Conservation (phyloP, 495 filamentous ascomycete species). For the Trichoderma parareesei region DNA sequence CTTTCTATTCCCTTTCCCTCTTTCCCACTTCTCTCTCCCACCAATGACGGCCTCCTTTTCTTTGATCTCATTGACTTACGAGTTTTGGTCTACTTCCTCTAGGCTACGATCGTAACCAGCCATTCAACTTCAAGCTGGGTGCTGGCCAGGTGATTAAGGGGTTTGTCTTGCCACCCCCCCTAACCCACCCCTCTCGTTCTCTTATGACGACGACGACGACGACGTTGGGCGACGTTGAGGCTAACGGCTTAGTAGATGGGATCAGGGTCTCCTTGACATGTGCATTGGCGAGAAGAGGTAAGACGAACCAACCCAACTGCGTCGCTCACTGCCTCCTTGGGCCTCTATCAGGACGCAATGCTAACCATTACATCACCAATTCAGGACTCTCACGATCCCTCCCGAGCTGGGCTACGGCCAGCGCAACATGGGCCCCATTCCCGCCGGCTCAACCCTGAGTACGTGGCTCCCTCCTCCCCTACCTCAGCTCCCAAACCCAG, state of each 20-base stretch:
- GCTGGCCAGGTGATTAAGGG: slow-evolving; percentile 79
- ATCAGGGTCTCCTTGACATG: slow-evolving; percentile 87
- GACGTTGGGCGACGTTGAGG: background rate
- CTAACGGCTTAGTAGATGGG: slow-evolving; percentile 52
- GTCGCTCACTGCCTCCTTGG: background rate
- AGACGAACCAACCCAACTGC: slow-evolving; percentile 1
- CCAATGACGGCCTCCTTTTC: background rate
- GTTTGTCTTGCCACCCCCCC: slow-evolving; percentile 30
- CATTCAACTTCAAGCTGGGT: slow-evolving; percentile 73
- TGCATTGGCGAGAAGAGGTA: slow-evolving; percentile 85
- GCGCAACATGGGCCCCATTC: slow-evolving; percentile 67
- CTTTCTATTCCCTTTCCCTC: background rate
- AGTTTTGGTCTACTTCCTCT: slow-evolving; percentile 18
- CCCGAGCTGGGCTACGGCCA: slow-evolving; percentile 79
- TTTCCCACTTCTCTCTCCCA: background rate
- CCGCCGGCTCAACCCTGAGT: slow-evolving; percentile 66
- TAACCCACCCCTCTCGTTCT: background rate
- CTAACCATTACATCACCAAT: slow-evolving; percentile 13
- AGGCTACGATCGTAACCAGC: slow-evolving; percentile 63
- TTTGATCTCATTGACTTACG: slow-evolving; percentile 17
- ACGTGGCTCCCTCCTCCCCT: slow-evolving; percentile 15
- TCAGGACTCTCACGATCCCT: slow-evolving; percentile 77
- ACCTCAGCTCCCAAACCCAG: slow-evolving; percentile 5
- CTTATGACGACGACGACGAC: background rate
- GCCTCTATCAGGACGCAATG: background rate